A percentile compares a stretch with the other conserved stretches of the same genome.
Evolutionary conservation across 257 asterid genomes (phyloP).

Genomic region (Solanum stenotomum): DNA sequence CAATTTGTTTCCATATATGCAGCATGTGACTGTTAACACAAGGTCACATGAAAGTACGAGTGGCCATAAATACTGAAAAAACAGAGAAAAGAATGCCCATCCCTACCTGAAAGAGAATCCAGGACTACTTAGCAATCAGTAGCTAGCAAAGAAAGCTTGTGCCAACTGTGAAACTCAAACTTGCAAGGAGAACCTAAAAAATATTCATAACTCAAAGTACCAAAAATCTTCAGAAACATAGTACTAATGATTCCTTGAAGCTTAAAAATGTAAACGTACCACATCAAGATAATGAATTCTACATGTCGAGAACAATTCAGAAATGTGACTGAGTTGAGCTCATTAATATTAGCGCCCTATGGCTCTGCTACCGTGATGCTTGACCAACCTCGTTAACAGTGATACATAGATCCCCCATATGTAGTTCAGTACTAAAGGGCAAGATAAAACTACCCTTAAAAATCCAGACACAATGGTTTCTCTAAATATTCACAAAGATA

Average conservation of each 20-base stretch:
- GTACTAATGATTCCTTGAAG: neutral
- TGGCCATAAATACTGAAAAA: neutral
- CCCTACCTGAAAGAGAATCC: neutral
- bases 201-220: neutral
- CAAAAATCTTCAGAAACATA: neutral
- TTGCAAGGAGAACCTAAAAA: neutral
- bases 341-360: neutral
- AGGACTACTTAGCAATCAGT: neutral
- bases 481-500: neutral
- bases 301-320: neutral
- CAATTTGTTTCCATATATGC: no score
- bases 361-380: neutral
- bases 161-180: neutral
- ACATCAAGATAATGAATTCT: neutral
- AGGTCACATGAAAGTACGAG: neutral
- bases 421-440: no score
- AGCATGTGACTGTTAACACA: no score
- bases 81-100: neutral
- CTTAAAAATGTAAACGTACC: neutral
- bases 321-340: neutral
- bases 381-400: no score
- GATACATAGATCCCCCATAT: neutral
- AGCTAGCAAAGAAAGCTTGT: neutral
- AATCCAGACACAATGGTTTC: neutral
- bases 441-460: no score